Evolutionary conservation across 257 asterid species (phyloP), one percentile per base, ranked within the genome.

Genomic region (Plantago elongata): DNA sequence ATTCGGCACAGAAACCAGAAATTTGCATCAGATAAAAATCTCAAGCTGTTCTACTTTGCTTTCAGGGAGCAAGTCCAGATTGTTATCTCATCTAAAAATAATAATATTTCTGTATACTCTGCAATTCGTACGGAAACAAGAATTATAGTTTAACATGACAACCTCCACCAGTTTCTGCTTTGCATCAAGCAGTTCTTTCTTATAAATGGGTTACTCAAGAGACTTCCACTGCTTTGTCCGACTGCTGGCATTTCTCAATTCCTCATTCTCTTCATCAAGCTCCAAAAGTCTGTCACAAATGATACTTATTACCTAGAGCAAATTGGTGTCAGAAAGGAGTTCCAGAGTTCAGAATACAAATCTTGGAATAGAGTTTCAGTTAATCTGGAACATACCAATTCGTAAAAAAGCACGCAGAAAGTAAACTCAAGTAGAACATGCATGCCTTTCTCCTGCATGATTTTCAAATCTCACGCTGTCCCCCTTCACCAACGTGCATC

Each of bases 371-470:
- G 15, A 76, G 44, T 60, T 13, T 17, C 52, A 16, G 11, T 60
- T 44, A 22, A 9, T 43, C 9, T 9, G 27, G 27, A 22, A 22
- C 27, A 22, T 22, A 22, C 27, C 27, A 22, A 22, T 1, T 22
- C n/a, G 27, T 22, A 22, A 22, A 61, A 51, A 59, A 14, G 45
- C 62, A 16, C 54, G 27, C 54, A 57, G 52, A 71, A 60, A 76
- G 74, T 52, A 50, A 69, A 54, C 56, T 67, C 38, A 65, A 58
- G 61, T 18, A 65, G 52, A 63, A 78, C 86, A 74, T 80, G 70
- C 99, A 94, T 45, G 96, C n/a, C n/a, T n/a, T n/a, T n/a, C n/a
- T 92, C 99, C 75, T 89, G 94, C 99, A 92, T 81, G 78, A 92
- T 92, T 75, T 89, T 92, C 86, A 87, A 80, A 75, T 92, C 84